These are phyloP conservation scores for Waltergamsia citrina DNA, from an alignment of 2,329 filamentous ascomycete genomes.

Conservation along the genomic window DNA sequence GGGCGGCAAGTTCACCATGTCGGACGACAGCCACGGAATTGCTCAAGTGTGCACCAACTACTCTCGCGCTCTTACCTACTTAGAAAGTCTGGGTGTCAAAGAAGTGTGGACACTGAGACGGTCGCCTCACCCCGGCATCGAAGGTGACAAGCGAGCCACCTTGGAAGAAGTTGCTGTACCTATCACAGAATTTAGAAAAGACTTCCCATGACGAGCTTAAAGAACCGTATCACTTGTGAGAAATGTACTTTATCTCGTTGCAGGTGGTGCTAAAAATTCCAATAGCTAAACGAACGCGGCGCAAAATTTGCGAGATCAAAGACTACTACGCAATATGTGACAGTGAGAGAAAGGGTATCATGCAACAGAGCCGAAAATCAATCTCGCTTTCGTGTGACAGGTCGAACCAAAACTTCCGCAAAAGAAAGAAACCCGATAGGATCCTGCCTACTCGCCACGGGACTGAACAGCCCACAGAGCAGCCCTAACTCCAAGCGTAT, in stretches of 20 bases:
- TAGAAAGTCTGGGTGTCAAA: constrained; percentile 55
- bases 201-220: constrained; percentile 11
- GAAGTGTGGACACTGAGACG: constrained; percentile 50
- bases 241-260: no score
- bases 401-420: not conserved
- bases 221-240: not conserved
- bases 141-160: constrained; percentile 17
- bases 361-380: constrained; percentile 8
- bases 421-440: constrained; percentile 1
- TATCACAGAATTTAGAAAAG: constrained; percentile 26
- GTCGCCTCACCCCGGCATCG: constrained; percentile 17
- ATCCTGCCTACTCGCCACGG: not conserved
- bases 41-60: constrained; percentile 87
- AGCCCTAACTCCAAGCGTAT: not conserved
- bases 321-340: not conserved
- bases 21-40: constrained; percentile 88
- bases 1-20: constrained; percentile 78
- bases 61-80: constrained; percentile 56
- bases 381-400: not conserved
- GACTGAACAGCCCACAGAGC: not conserved
- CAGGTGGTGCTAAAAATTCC: not conserved
- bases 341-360: constrained; percentile 12
- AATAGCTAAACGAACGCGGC: not conserved
- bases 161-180: constrained; percentile 34
- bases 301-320: not conserved